Base-by-base conservation (phyloP, 2,329 filamentous ascomycete genomes). In the Colletotrichum chrysophilum region DNA sequence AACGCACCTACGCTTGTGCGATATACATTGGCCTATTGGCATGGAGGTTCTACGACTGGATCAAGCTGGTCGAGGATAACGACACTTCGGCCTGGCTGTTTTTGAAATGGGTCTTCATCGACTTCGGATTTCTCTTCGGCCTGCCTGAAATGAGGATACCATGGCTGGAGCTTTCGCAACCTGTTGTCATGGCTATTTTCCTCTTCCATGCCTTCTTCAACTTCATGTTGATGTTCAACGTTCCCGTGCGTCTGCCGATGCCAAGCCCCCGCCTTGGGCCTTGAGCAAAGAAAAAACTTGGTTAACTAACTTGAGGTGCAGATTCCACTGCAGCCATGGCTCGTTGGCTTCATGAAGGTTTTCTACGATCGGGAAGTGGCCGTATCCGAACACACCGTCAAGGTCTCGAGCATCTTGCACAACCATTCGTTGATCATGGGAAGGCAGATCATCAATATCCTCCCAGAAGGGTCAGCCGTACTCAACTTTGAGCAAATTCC, bases 361-460 rank as follows among this genome's bases (percentile, higher is more conserved):
- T 90, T 98, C 66, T 98, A 97, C 86, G 96, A 98, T 83, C 94
- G 95, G 81, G 97, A 99, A 85, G 87, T 98, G 76, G 95, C 96
- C 67, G 94, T 99, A 78, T 97, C 95, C n/a, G 97, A 98, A 84
- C 93, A 94, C 79, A 95, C 93, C 81, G 96, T 99, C 82, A 98
- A 98, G 82, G 92, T 96, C 18, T 94, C 94, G 32, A 93, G 91
- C 77, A 96, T 99, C 78, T 88, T 98, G 76, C 95, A 98, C 83
- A 98, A 98, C 83, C 91, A 95, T 36, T 98, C 96, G 26, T 90
- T 98, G 81, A 98, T 99, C 78, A 91, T 98, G 86, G 97, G 97
- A 81, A 97, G 96, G 84, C 96, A 98, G 86, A 98, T 98, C 80
- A 96, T 99, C 85, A 97, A 99, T 83, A 98, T 99, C 81, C 88